Evolutionary conservation across 352 stramenopile genomes (phyloP), one percentile per base, ranked within the genome.

Genomic region (Phytophthora fragariaefolia): DNA sequence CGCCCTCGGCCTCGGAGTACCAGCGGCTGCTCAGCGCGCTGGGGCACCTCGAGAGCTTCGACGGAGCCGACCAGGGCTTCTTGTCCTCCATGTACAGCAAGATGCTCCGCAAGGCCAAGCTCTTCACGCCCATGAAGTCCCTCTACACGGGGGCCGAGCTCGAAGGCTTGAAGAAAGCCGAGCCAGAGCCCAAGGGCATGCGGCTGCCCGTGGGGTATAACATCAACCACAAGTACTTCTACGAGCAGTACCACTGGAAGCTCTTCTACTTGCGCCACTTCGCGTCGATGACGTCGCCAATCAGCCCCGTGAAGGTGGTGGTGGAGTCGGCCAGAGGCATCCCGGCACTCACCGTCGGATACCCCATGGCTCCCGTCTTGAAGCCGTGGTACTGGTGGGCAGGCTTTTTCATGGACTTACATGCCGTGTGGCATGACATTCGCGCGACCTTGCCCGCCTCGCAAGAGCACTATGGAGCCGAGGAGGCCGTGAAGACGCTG

Each of bases 141-240:
- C 47, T 64, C 23, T 71, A 66, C 28, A 61, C 59, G 7, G 74
- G 71, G 15, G 58, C 51, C 12, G 62, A 87, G 28, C 45, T 75
- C 12, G 76, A 83, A 1, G 69, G 72, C 34, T 60, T 79, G 24
- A 68, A 89, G 49, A 71, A 82, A 26, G 63, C 85, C 23, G 58
- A 80, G 23, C 61, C 70, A 10, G 56, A 77, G 62, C 74, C 79
- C 18, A 87, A 81, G 18, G 87, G 83, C 46, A 93, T 95, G 85
- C 79, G 88, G 32, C 72, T 97, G 8, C 81, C 87, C 5, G 89
- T 97, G 48, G 87, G 85, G 18, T 97, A 95, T 73, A 97, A 97
- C 63, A 95, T 95, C 76, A 96, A 97, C 73, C 87, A 97, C 79
- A 96, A 96, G 77, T 97, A 93, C 62, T 94, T 89, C 56, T 95